These are phyloP conservation scores for Xylaria flabelliformis DNA, from an alignment of 495 filamentous ascomycete genomes.

Conservation along the genomic window DNA sequence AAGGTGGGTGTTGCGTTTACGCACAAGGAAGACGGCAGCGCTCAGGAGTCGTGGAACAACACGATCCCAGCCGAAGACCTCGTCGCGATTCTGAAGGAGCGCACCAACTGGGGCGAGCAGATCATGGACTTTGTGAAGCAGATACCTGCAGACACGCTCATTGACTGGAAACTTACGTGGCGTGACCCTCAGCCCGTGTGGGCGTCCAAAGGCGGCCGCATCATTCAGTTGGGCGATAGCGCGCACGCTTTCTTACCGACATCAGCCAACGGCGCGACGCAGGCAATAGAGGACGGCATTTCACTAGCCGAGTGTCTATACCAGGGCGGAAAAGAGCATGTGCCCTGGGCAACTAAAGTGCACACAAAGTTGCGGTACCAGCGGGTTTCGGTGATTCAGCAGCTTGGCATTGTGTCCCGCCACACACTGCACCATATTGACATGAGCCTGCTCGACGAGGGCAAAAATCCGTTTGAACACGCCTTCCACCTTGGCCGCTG, in stretches of 20 bases:
- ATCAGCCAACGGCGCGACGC: slow-evolving; percentile 66
- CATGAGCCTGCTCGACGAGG: slow-evolving; percentile 20
- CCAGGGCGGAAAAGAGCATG: slow-evolving; percentile 45
- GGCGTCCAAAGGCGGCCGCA: slow-evolving; percentile 59
- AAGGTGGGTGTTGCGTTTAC: slow-evolving; percentile 67
- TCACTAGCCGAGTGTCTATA: slow-evolving; percentile 63
- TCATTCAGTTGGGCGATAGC: slow-evolving; percentile 65
- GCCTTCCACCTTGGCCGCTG: slow-evolving; percentile 48
- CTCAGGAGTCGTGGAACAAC: slow-evolving; percentile 62
- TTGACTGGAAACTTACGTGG: slow-evolving; percentile 71
- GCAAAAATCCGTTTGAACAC: slow-evolving; percentile 43
- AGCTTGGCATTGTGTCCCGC: slow-evolving; percentile 51
- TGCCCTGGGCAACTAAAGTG: slow-evolving; percentile 44
- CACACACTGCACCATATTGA: slow-evolving; percentile 52
- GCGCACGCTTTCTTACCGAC: slow-evolving; percentile 72
- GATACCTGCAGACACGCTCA: slow-evolving; percentile 57
- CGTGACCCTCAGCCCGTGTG: slow-evolving; percentile 67
- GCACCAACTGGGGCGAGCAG: slow-evolving; percentile 65
- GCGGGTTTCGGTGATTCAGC: slow-evolving; percentile 53
- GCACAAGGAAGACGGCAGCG: slow-evolving; percentile 60
- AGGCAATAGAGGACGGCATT: slow-evolving; percentile 71
- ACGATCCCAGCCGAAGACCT: slow-evolving; percentile 59
- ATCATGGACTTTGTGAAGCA: slow-evolving; percentile 56
- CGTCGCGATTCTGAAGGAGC: slow-evolving; percentile 36
- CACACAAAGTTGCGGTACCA: slow-evolving; percentile 50